Conservation (phyloP, 2,329 filamentous ascomycete species). For the Fusarium brachygibbosum region DNA sequence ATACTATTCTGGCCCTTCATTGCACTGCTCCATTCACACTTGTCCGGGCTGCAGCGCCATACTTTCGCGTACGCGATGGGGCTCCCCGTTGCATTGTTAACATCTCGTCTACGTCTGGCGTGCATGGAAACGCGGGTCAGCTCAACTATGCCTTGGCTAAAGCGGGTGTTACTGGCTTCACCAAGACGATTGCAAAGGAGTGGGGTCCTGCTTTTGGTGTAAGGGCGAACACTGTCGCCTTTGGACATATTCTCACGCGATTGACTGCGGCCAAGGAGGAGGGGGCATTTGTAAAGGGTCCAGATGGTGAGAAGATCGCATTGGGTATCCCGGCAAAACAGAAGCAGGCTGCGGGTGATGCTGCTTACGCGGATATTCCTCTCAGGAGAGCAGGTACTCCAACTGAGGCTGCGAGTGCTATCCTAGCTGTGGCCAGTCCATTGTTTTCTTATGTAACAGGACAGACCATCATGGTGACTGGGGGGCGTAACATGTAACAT, state of each 20-base stretch:
- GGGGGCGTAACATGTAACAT: constrained; percentile 73
- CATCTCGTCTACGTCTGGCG: constrained; percentile 83
- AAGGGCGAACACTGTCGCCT: constrained; percentile 85
- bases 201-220: constrained; percentile 90
- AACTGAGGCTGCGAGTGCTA: constrained; percentile 82
- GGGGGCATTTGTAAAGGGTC: constrained; percentile 81
- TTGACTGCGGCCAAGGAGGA: constrained; percentile 88
- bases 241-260: constrained; percentile 84
- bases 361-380: constrained; percentile 77
- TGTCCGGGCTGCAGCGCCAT: constrained; percentile 82
- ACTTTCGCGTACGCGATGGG: constrained; percentile 88
- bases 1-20: constrained; percentile 87
- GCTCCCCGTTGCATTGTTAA: constrained; percentile 85
- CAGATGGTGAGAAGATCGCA: constrained; percentile 80
- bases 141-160: constrained; percentile 90
- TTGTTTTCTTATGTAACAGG: constrained; percentile 87
- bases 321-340: constrained; percentile 79
- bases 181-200: constrained; percentile 91
- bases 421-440: constrained; percentile 84
- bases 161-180: constrained; percentile 84
- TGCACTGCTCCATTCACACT: constrained; percentile 89
- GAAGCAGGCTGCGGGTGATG: constrained; percentile 57
- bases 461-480: constrained; percentile 89
- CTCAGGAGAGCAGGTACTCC: constrained; percentile 81
- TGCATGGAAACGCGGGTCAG: constrained; percentile 92